Evolutionary conservation across 352 stramenopile genomes (phyloP).

Genomic region (Pythium pectinolyticum): DNA sequence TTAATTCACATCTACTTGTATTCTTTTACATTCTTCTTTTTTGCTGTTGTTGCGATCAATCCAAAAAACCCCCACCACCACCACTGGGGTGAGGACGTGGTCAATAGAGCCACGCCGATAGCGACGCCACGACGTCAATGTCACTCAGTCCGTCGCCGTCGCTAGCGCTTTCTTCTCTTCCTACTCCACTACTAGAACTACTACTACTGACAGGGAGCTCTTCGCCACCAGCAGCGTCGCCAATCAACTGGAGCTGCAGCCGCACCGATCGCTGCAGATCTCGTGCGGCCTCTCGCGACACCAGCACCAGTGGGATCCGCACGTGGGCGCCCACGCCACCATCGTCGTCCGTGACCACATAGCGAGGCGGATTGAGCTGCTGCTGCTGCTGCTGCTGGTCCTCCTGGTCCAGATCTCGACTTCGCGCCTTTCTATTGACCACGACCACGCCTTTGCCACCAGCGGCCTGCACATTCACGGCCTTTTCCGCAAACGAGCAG

Average conservation of each 20-base stretch:
- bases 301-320: constrained; percentile 69
- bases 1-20: constrained; percentile 4
- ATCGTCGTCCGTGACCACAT: constrained; percentile 64
- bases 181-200: not conserved
- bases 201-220: not conserved
- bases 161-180: not conserved
- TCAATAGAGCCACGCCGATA: constrained; percentile 70
- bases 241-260: constrained; percentile 18
- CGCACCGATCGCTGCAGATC: constrained; percentile 43
- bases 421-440: constrained; percentile 63
- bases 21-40: constrained; percentile 16
- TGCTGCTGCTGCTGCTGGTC: not conserved
- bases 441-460: constrained; percentile 64
- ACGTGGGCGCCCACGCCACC: constrained; percentile 42
- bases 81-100: no score
- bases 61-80: no score
- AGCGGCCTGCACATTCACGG: constrained; percentile 53
- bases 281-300: constrained; percentile 50
- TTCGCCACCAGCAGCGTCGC: constrained; percentile 3
- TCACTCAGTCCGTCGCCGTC: constrained; percentile 3
- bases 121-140: constrained; percentile 37
- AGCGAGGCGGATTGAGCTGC: constrained; percentile 51
- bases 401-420: not conserved
- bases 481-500: constrained; percentile 82
- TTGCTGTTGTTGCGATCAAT: no score